phyloP scores from a whole-genome alignment of 257 asterid species.

The Nicotiana obtusifolia region DNA sequence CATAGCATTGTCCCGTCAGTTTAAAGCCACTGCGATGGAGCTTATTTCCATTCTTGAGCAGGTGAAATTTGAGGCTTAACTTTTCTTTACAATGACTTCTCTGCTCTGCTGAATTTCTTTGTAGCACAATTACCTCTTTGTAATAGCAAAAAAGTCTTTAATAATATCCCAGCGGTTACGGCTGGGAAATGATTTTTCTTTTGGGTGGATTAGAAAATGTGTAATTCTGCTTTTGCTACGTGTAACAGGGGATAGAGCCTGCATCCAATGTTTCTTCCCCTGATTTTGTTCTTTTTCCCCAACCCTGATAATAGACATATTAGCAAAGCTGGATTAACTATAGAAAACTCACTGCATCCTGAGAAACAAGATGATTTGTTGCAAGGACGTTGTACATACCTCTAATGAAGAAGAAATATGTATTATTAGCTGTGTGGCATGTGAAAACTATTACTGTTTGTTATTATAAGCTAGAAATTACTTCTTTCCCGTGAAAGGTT shows the following conservation, averaged over 20 bases:
- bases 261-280: not conserved
- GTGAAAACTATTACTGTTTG: not conserved
- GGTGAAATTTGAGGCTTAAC: conserved; percentile 34
- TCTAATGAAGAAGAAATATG: not conserved
- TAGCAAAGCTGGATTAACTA: not conserved
- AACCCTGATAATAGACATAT: not conserved
- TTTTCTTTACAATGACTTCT: not conserved
- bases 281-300: not conserved
- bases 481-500: not conserved
- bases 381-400: not conserved
- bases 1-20: conserved; percentile 80
- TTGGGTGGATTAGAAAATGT: not conserved
- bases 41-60: conserved; percentile 95
- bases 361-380: not conserved
- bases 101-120: not conserved
- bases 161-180: not conserved
- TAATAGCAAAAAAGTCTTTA: not conserved
- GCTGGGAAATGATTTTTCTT: not conserved
- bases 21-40: conserved; percentile 91
- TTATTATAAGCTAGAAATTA: not conserved
- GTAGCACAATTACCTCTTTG: not conserved
- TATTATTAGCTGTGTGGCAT: not conserved
- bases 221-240: not conserved
- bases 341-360: not conserved
- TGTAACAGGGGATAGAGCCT: not conserved